These are phyloP conservation scores for Aspergillus udagawae DNA, from an alignment of 2,329 filamentous ascomycete genomes.

Conservation along the genomic window DNA sequence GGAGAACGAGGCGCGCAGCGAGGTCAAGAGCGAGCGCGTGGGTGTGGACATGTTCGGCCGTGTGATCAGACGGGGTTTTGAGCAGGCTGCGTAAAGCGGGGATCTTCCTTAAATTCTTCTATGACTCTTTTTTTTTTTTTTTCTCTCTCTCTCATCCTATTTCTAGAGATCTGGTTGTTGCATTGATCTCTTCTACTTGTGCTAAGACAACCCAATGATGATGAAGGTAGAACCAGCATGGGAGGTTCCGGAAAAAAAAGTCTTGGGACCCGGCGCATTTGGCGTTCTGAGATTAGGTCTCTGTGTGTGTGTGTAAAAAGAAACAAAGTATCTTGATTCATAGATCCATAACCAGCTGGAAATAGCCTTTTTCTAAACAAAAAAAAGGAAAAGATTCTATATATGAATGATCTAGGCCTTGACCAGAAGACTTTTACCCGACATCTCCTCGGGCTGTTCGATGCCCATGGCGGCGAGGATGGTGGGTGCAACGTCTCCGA, in stretches of 20 bases:
- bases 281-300: conserved; percentile 21
- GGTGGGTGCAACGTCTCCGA: conserved; percentile 96
- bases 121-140: conserved; percentile 5
- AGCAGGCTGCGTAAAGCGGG: conserved; percentile 62
- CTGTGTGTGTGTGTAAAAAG: not conserved
- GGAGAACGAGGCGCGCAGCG: conserved; percentile 95
- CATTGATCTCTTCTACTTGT: not conserved
- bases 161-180: not conserved
- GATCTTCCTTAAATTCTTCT: conserved; percentile 12
- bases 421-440: conserved; percentile 74
- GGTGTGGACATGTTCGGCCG: conserved; percentile 50
- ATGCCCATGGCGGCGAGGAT: conserved; percentile 87
- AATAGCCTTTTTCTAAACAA: conserved; percentile 14
- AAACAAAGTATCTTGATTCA: conserved; percentile 9
- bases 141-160: not conserved
- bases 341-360: conserved; percentile 19
- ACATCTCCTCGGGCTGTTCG: conserved; percentile 87
- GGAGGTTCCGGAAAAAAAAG: conserved; percentile 17
- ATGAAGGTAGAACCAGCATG: conserved; percentile 6
- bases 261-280: conserved; percentile 23
- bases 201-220: conserved; percentile 16
- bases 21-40: conserved; percentile 94
- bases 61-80: conserved; percentile 79
- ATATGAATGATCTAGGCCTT: conserved; percentile 48
- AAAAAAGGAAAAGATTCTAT: conserved; percentile 11